phyloP scores from a whole-genome alignment of 2,329 filamentous ascomycete species.

The Fusarium sp. region DNA sequence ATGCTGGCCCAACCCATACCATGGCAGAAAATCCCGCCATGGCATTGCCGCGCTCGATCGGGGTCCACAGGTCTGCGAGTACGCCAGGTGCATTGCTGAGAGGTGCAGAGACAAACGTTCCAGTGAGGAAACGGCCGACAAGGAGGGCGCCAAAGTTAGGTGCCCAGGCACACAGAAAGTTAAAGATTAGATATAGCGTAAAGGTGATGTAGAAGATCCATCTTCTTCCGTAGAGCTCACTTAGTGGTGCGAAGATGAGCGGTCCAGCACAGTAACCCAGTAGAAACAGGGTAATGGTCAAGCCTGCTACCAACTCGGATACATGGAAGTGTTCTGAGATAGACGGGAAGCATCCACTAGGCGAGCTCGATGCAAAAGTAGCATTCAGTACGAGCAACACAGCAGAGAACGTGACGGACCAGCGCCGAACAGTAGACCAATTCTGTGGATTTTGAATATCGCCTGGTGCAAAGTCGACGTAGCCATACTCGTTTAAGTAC shows the following conservation, averaged over 20 bases:
- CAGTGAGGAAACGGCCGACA: conserved; percentile 79
- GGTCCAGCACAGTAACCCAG: conserved; percentile 68
- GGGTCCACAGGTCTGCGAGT: conserved; percentile 80
- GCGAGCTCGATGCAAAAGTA: conserved; percentile 24
- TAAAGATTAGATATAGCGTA: conserved; percentile 76
- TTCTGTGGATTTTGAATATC: conserved; percentile 19
- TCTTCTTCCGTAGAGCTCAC: conserved; percentile 75
- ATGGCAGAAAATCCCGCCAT: conserved; percentile 85
- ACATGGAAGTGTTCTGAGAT: conserved; percentile 20
- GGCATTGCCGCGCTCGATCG: conserved; percentile 81
- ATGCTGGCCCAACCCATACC: conserved; percentile 76
- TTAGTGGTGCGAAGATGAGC: conserved; percentile 79
- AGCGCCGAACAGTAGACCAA: conserved; percentile 9
- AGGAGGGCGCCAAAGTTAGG: conserved; percentile 78
- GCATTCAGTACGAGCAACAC: conserved; percentile 24
- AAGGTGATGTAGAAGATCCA: conserved; percentile 65
- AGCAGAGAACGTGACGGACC: conserved; percentile 10
- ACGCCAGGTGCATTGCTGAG: conserved; percentile 85
- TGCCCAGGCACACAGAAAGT: conserved; percentile 79
- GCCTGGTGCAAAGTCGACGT: conserved; percentile 14
- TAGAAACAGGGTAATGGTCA: conserved; percentile 34
- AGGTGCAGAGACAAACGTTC: conserved; percentile 81
- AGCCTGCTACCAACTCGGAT: conserved; percentile 19
- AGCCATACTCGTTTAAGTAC: conserved; percentile 18
- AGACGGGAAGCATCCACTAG: conserved; percentile 22